phyloP scores from a whole-genome alignment of 208 protist species.

The Zelonia costaricensis region DNA sequence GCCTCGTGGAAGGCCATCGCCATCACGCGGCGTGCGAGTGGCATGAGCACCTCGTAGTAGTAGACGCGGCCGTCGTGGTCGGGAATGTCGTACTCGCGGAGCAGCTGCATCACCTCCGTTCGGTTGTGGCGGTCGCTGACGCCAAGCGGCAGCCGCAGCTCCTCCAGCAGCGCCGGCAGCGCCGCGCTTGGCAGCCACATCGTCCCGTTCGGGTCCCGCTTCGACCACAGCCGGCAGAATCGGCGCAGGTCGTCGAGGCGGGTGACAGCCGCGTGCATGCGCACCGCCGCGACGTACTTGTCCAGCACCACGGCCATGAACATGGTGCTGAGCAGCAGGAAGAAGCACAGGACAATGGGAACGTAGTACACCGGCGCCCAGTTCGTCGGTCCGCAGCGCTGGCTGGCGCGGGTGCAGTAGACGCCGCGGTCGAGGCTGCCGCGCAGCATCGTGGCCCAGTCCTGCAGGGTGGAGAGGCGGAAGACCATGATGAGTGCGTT shows the following conservation, averaged over 20 bases:
- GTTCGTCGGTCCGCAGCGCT: constrained; percentile 70
- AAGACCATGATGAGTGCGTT: constrained; percentile 90
- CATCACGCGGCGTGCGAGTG: constrained; percentile 82
- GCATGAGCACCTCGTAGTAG: constrained; percentile 88
- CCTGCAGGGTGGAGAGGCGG: constrained; percentile 85
- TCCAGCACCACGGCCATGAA: constrained; percentile 88
- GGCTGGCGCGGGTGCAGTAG: constrained; percentile 41
- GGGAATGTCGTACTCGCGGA: constrained; percentile 91
- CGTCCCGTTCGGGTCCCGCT: constrained; percentile 73
- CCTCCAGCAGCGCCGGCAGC: constrained; percentile 76
- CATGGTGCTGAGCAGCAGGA: constrained; percentile 68
- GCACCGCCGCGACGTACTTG: constrained; percentile 77
- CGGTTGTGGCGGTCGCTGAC: constrained; percentile 69
- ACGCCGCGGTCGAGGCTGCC: constrained; percentile 59
- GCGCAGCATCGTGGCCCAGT: constrained; percentile 87
- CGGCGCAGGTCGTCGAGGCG: constrained; percentile 76
- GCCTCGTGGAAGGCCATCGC: constrained; percentile 76
- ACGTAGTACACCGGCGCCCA: constrained; percentile 89
- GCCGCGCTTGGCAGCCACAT: constrained; percentile 56
- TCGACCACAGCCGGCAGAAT: constrained; percentile 80
- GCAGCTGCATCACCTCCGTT: constrained; percentile 70
- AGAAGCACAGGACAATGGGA: constrained; percentile 79
- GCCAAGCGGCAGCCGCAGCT: constrained; percentile 83
- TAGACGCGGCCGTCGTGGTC: constrained; percentile 78
- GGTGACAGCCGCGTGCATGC: constrained; percentile 64